These are phyloP conservation scores for Daldinia sp. DNA, from an alignment of 2,329 filamentous ascomycete species.

Conservation along the genomic window DNA sequence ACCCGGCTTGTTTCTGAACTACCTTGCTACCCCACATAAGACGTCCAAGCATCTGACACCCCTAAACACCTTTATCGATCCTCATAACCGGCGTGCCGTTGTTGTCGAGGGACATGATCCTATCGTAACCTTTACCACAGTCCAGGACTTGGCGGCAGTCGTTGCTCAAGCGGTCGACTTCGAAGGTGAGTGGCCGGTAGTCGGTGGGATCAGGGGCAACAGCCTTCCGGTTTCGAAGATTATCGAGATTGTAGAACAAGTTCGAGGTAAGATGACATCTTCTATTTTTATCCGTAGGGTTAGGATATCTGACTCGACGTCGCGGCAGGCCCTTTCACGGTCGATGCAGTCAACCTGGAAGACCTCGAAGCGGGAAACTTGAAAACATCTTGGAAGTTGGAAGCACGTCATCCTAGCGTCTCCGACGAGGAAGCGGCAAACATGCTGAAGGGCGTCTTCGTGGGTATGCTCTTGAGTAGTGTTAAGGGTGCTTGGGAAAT, in stretches of 20 bases:
- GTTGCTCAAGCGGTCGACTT: slow-evolving; percentile 54
- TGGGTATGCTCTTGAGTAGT: slow-evolving; percentile 53
- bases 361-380: slow-evolving; percentile 57
- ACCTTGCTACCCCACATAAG: slow-evolving; percentile 59
- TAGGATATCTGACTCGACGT: slow-evolving; percentile 21
- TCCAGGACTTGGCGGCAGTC: slow-evolving; percentile 52
- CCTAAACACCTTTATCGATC: slow-evolving; percentile 51
- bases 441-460: slow-evolving; percentile 50
- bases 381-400: slow-evolving; percentile 53
- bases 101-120: slow-evolving; percentile 52
- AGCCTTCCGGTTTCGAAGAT: slow-evolving; percentile 49
- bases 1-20: slow-evolving; percentile 62
- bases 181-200: slow-evolving; percentile 53
- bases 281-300: background rate
- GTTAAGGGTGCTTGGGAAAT: slow-evolving; percentile 54
- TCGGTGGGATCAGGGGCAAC: slow-evolving; percentile 53
- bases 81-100: slow-evolving; percentile 53
- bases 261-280: slow-evolving; percentile 49
- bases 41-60: slow-evolving; percentile 55
- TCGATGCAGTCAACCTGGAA: slow-evolving; percentile 56
- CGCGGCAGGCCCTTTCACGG: slow-evolving; percentile 47
- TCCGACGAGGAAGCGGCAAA: slow-evolving; percentile 46
- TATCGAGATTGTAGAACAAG: slow-evolving; percentile 51
- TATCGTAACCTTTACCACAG: slow-evolving; percentile 54
- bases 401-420: slow-evolving; percentile 44